These are phyloP conservation scores for Musa schizocarpa DNA, from an alignment of 176 grass and related monocot species.

Conservation along the genomic window DNA sequence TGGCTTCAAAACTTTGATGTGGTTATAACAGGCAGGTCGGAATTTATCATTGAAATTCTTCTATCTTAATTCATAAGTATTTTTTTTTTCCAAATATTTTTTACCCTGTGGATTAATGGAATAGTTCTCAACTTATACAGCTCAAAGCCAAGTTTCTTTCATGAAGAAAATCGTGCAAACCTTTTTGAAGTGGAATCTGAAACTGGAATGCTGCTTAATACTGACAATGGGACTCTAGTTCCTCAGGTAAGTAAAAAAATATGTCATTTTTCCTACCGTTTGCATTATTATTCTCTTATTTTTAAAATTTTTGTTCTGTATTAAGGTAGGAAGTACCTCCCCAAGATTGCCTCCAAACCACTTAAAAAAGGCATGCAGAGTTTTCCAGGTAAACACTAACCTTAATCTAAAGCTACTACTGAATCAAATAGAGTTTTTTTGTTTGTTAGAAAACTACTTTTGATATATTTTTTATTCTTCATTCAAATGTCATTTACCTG, in stretches of 20 bases:
- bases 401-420: not conserved
- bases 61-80: not conserved
- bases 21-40: conserved; percentile 89
- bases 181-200: conserved; percentile 96
- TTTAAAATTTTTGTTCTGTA: conserved; percentile 10
- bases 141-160: conserved; percentile 90
- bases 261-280: conserved; percentile 5
- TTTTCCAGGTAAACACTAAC: conserved; percentile 70
- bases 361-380: conserved; percentile 43
- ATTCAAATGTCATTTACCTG: not conserved
- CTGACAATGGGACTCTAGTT: conserved; percentile 36
- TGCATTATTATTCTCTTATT: conserved; percentile 20
- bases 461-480: not conserved
- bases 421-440: not conserved
- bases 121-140: conserved; percentile 34
- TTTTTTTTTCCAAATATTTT: not conserved
- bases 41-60: conserved; percentile 11
- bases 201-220: conserved; percentile 93
- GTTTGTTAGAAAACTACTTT: not conserved
- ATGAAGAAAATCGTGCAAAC: conserved; percentile 79
- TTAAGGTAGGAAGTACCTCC: conserved; percentile 52
- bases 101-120: not conserved
- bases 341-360: conserved; percentile 40
- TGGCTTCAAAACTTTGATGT: conserved; percentile 97
- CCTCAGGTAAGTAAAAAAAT: conserved; percentile 57